phyloP scores from a whole-genome alignment of 129 eudicot genomes.

The Flaveria brownii region DNA sequence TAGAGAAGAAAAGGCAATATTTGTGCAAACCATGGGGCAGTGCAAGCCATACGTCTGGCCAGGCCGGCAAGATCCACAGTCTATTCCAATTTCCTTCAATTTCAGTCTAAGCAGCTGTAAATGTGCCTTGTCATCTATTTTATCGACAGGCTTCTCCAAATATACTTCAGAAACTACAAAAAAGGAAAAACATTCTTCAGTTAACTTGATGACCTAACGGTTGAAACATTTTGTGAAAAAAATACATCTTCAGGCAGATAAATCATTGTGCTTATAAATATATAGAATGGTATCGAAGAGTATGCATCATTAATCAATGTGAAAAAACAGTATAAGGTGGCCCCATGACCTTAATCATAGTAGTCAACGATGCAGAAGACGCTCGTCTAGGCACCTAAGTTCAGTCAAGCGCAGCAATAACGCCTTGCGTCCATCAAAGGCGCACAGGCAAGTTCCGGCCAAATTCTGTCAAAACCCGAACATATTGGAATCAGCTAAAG shows the following conservation, averaged over 20 bases:
- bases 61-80: constrained; percentile 37
- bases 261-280: background rate
- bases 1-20: constrained; percentile 11
- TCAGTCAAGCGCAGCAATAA: too few relatives aligned
- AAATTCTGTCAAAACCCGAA: too few relatives aligned
- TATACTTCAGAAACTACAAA: constrained; percentile 40
- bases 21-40: constrained; percentile 54
- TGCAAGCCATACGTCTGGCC: constrained; percentile 46
- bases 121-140: constrained; percentile 18
- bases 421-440: too few relatives aligned
- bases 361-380: too few relatives aligned
- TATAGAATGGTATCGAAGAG: background rate
- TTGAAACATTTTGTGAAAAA: background rate
- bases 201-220: background rate
- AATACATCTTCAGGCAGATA: background rate
- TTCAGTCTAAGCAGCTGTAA: constrained; percentile 43
- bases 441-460: too few relatives aligned
- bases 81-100: constrained; percentile 49
- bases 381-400: too few relatives aligned
- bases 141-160: constrained; percentile 36
- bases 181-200: background rate
- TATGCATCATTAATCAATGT: background rate
- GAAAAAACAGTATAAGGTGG: background rate
- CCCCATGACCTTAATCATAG: background rate
- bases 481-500: too few relatives aligned